These are phyloP conservation scores for Oxyria digyna DNA, from an alignment of 148 eudicot genomes.

Conservation along the genomic window DNA sequence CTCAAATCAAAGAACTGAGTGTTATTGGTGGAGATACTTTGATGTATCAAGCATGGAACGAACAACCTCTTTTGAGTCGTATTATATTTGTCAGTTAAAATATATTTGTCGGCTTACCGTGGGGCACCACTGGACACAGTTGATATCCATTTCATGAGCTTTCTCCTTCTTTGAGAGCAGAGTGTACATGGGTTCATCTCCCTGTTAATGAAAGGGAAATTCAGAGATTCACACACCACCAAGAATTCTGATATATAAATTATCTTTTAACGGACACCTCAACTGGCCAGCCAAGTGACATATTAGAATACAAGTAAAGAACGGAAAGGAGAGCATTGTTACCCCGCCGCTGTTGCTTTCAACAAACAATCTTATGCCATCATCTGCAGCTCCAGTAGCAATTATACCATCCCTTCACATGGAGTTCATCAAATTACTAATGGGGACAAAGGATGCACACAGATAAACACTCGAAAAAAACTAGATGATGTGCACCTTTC, in stretches of 20 bases:
- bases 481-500: not conserved
- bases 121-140: constrained; percentile 52
- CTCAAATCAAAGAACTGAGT: not conserved
- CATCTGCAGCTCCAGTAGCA: constrained; percentile 94
- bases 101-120: constrained; percentile 19
- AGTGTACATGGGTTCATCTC: constrained; percentile 37
- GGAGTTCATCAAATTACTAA: constrained; percentile 3
- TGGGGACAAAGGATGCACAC: not conserved
- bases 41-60: not conserved
- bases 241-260: not conserved
- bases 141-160: constrained; percentile 64
- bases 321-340: constrained; percentile 14
- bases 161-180: constrained; percentile 43
- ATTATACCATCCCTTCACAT: constrained; percentile 70
- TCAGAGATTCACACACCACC: not conserved
- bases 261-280: not conserved
- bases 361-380: constrained; percentile 77
- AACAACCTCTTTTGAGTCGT: not conserved
- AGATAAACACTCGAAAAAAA: not conserved
- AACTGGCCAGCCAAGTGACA: not conserved
- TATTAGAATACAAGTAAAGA: not conserved
- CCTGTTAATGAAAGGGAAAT: constrained; percentile 17
- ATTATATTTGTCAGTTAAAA: no score
- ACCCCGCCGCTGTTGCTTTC: constrained; percentile 60
- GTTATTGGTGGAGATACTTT: not conserved